Evolutionary conservation across 257 asterid species (phyloP).

Genomic region (Ehretia macrophylla): DNA sequence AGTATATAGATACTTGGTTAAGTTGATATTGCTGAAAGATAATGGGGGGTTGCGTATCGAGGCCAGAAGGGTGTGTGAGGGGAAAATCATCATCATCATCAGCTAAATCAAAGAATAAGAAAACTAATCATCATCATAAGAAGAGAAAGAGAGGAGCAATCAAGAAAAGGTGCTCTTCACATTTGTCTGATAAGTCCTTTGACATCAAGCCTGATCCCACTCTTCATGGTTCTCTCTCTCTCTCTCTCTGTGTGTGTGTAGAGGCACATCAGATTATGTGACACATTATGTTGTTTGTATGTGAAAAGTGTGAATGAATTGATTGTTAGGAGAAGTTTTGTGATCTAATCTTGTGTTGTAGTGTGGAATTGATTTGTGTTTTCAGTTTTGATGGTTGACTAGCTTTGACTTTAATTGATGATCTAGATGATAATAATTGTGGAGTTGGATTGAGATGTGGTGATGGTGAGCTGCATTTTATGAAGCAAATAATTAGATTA

Average conservation of each 20-base stretch:
- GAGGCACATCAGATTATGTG: background rate
- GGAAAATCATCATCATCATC: slow-evolving; percentile 6
- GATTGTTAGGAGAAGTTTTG: background rate
- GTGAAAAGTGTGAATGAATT: background rate
- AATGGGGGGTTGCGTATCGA: slow-evolving; percentile 94
- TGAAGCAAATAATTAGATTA: background rate
- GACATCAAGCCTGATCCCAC: slow-evolving; percentile 53
- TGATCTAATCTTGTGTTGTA: slow-evolving; percentile 8
- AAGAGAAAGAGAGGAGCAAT: slow-evolving; percentile 37
- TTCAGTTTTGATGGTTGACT: background rate
- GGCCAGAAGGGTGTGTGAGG: slow-evolving; percentile 54
- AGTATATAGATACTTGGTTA: background rate
- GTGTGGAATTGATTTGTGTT: background rate
- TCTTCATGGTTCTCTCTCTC: slow-evolving; percentile 39
- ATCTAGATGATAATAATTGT: background rate
- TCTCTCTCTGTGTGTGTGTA: slow-evolving; percentile 4
- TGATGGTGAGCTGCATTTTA: slow-evolving; percentile 4
- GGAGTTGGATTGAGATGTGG: slow-evolving; percentile 10
- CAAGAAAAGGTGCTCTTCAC: slow-evolving; percentile 45
- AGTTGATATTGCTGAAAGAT: background rate
- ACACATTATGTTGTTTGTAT: slow-evolving; percentile 1
- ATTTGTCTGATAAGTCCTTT: slow-evolving; percentile 50
- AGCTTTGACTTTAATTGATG: background rate
- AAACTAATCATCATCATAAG: slow-evolving; percentile 36
- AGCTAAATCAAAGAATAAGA: slow-evolving; percentile 16